A percentile compares a stretch with the other conserved stretches of the same genome.
These are phyloP conservation scores for Euphorbia celastroides DNA, from an alignment of 441 rosid species.

Conservation along the genomic window DNA sequence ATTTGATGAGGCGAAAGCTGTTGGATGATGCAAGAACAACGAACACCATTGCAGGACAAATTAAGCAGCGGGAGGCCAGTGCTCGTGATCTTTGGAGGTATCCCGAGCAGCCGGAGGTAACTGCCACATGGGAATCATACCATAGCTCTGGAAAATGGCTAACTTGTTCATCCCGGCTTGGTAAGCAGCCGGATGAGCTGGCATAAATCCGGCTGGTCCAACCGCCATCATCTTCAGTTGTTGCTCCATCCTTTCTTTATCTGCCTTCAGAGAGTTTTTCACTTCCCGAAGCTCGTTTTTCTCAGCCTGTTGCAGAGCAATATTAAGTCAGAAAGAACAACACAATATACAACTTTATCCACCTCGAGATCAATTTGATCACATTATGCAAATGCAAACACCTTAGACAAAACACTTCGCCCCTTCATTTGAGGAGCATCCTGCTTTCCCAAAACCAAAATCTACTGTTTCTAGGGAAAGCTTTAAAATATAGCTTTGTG, in stretches of 20 bases:
- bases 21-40: conserved; percentile 7
- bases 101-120: conserved; percentile 61
- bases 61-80: conserved; percentile 94
- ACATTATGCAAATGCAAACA: not conserved
- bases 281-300: conserved; percentile 86
- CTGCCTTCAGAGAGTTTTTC: conserved; percentile 61
- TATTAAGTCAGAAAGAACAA: too few species aligned
- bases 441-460: too few species aligned
- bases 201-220: conserved; percentile 56
- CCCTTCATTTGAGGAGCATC: too few species aligned
- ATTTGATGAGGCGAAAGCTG: conserved; percentile 13
- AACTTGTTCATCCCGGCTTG: conserved; percentile 52
- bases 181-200: conserved; percentile 55
- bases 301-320: conserved; percentile 71
- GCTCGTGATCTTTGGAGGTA: conserved; percentile 79
- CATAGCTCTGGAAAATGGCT: conserved; percentile 66
- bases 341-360: not conserved
- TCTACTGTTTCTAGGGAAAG: too few species aligned
- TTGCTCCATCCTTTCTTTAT: conserved; percentile 71
- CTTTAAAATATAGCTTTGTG: too few species aligned
- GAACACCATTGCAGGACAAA: conserved; percentile 13
- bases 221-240: conserved; percentile 53
- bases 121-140: conserved; percentile 90
- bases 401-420: too few species aligned
- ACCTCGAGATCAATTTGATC: not conserved